Evolutionary conservation across 306 rosid genomes (phyloP).

Genomic region (Gynostemma pentaphyllum): DNA sequence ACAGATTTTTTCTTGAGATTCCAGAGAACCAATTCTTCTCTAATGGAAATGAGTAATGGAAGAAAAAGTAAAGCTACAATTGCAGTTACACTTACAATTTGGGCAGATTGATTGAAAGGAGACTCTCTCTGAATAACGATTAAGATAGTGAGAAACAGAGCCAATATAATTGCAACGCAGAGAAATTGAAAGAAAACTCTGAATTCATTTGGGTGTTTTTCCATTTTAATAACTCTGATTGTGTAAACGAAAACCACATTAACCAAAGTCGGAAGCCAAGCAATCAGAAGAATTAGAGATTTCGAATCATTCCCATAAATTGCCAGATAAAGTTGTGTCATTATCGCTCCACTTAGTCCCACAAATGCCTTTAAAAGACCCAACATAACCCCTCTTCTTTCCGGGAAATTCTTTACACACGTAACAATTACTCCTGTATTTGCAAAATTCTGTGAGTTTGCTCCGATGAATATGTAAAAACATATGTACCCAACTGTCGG

Average conservation of each 20-base stretch:
- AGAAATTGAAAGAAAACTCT: slow-evolving; percentile 1
- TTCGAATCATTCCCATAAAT: slow-evolving; percentile 3
- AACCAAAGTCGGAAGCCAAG: slow-evolving; percentile 28
- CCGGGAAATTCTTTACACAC: slow-evolving; percentile 33
- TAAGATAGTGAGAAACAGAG: slow-evolving; percentile 19
- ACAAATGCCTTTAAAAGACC: slow-evolving; percentile 18
- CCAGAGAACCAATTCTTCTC: slow-evolving; percentile 18
- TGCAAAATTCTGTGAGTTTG: slow-evolving; percentile 25
- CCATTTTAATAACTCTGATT: slow-evolving; percentile 14
- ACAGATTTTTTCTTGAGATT: neutral
- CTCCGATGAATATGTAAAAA: slow-evolving; percentile 19
- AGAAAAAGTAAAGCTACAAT: slow-evolving; percentile 10
- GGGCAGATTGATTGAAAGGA: slow-evolving; percentile 8
- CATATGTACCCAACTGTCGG: slow-evolving; percentile 29
- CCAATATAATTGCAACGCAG: neutral
- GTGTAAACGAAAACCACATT: slow-evolving; percentile 12
- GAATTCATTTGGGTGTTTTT: slow-evolving; percentile 17
- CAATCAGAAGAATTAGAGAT: slow-evolving; percentile 20
- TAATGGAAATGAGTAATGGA: slow-evolving; percentile 14
- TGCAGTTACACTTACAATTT: slow-evolving; percentile 2
- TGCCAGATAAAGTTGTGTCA: slow-evolving; percentile 22
- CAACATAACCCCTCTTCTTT: slow-evolving; percentile 25
- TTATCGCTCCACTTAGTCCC: slow-evolving; percentile 22
- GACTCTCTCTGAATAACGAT: slow-evolving; percentile 2
- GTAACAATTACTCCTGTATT: slow-evolving; percentile 26